Conservation (phyloP, 805 yeast genomes). For the Saturnispora diversa region DNA sequence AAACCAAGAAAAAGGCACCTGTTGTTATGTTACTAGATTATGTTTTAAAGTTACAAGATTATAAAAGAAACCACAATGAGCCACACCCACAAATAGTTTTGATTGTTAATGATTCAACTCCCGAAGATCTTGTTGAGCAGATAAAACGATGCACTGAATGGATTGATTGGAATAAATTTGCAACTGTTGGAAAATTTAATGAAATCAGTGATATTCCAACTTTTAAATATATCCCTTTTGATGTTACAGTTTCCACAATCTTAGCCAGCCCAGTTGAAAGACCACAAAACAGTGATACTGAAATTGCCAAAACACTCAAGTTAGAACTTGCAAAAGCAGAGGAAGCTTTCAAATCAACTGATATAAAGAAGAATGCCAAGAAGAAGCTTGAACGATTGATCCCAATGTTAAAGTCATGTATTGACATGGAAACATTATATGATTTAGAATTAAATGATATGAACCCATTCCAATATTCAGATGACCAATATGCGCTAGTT, state of each 20-base stretch:
- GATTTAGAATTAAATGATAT: constrained; percentile 20
- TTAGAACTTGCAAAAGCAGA: constrained; percentile 3
- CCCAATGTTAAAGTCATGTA: constrained; percentile 7
- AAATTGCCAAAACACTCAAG: not conserved
- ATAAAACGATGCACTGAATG: constrained; percentile 46
- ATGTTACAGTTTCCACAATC: constrained; percentile 22
- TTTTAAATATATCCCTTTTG: constrained; percentile 17
- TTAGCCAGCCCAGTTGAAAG: constrained; percentile 18
- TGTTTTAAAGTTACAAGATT: constrained; percentile 28
- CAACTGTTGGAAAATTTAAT: constrained; percentile 23
- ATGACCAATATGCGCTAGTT: constrained; percentile 17
- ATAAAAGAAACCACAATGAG: constrained; percentile 24
- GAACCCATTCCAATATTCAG: constrained; percentile 22
- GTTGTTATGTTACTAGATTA: constrained; percentile 28
- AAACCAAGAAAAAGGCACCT: constrained; percentile 21
- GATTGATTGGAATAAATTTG: constrained; percentile 30
- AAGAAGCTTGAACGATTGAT: constrained; percentile 13
- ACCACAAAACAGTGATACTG: not conserved
- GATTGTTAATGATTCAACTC: constrained; percentile 23
- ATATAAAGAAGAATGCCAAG: constrained; percentile 11
- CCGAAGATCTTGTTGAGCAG: constrained; percentile 42
- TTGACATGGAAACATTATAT: constrained; percentile 2
- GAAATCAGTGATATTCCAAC: constrained; percentile 19
- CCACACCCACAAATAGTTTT: constrained; percentile 28
- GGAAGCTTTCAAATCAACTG: not conserved